phyloP scores from a whole-genome alignment of 768 basidiomycete genomes.

The Lactifluus rugatus region DNA sequence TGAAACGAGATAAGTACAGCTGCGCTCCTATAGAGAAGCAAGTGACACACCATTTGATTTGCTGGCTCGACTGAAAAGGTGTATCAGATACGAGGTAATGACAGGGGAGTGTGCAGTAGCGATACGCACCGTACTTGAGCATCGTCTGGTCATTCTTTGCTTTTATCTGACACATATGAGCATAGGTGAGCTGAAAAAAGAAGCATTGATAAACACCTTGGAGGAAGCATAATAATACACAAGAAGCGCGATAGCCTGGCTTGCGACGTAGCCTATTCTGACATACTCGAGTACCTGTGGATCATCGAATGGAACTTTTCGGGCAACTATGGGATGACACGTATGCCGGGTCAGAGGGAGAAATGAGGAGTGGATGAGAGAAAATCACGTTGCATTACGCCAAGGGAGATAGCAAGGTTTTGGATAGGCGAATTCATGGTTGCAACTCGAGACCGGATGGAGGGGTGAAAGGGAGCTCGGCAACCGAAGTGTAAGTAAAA shows the following conservation, averaged over 20 bases:
- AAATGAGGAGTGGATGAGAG: neutral
- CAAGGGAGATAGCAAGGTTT: conserved; percentile 84
- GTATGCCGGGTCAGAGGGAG: conserved; percentile 7
- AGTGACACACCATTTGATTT: conserved; percentile 57
- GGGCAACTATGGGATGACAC: conserved; percentile 52
- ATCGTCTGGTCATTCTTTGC: conserved; percentile 92
- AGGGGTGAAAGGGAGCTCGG: neutral
- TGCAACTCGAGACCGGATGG: neutral
- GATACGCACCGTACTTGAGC: conserved; percentile 77
- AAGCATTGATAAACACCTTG: conserved; percentile 40
- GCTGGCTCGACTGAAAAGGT: conserved; percentile 60
- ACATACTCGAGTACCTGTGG: conserved; percentile 73
- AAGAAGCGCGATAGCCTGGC: conserved; percentile 61
- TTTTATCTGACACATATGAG: conserved; percentile 54
- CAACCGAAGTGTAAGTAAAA: no score
- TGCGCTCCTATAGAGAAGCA: neutral
- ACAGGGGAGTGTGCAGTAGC: neutral
- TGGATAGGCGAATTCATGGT: conserved; percentile 18
- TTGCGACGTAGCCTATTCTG: conserved; percentile 70
- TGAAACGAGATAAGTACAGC: neutral
- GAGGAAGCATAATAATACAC: conserved; percentile 74
- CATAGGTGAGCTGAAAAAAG: neutral
- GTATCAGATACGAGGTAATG: neutral
- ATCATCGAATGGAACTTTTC: conserved; percentile 85
- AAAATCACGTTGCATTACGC: conserved; percentile 75